Percentiles rank a stretch among this genome's conserved stretches.
Evolutionary conservation across 179 eudicot species (phyloP).

Genomic region (Gypsophila paniculata): DNA sequence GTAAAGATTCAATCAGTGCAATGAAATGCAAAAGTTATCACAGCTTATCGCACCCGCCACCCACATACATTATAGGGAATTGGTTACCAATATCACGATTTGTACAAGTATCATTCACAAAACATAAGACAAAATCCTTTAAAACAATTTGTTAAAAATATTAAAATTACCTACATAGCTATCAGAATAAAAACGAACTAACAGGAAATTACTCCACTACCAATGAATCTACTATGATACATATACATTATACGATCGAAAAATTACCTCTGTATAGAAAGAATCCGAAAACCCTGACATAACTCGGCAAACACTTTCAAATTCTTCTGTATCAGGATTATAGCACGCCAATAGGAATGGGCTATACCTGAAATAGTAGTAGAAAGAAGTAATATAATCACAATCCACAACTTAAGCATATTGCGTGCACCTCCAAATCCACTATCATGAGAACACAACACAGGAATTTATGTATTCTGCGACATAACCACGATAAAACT

Average conservation of each 20-base stretch:
- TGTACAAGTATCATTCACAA: no score
- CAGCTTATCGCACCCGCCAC: no score
- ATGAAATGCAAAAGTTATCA: neutral
- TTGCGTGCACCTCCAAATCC: no score
- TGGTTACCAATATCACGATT: neutral
- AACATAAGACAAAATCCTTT: neutral
- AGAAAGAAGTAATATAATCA: conserved; percentile 6
- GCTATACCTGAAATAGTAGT: conserved; percentile 61
- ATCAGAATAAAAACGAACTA: neutral
- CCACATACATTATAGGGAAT: no score
- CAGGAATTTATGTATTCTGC: neutral
- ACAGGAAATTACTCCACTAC: no score
- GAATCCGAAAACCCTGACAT: conserved; percentile 97
- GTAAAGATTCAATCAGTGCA: neutral
- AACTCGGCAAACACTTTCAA: conserved; percentile 90
- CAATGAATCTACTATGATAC: neutral
- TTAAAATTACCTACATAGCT: neutral
- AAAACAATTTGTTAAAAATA: neutral
- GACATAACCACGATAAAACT: neutral
- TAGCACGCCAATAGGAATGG: conserved; percentile 99
- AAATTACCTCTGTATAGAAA: conserved; percentile 70
- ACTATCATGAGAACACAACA: neutral
- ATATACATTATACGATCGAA: neutral
- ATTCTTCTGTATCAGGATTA: conserved; percentile 88
- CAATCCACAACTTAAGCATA: neutral